These are phyloP conservation scores for Penicillium sumatraense DNA, from an alignment of 2,329 filamentous ascomycete genomes.

Conservation along the genomic window DNA sequence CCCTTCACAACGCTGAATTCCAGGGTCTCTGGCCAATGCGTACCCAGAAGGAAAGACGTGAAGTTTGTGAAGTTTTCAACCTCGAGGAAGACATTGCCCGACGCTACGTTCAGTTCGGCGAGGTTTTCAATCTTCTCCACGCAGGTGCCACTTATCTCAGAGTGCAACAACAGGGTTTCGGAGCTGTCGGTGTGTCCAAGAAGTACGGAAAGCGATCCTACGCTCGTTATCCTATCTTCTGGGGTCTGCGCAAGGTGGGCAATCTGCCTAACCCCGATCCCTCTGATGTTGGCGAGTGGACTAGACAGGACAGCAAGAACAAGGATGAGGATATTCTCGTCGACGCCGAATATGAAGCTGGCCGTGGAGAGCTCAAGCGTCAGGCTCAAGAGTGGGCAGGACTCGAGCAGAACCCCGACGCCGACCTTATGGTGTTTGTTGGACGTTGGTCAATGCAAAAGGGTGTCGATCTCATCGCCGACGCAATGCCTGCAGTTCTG, in stretches of 20 bases:
- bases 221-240: slow-evolving; percentile 71
- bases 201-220: slow-evolving; percentile 72
- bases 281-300: slow-evolving; percentile 66
- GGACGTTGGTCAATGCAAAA: slow-evolving; percentile 73
- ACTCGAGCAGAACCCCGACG: slow-evolving; percentile 64
- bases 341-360: slow-evolving; percentile 60
- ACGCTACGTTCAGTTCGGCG: slow-evolving; percentile 69
- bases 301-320: slow-evolving; percentile 51
- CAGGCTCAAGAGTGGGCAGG: slow-evolving; percentile 72
- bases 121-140: slow-evolving; percentile 71
- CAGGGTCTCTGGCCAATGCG: slow-evolving; percentile 72
- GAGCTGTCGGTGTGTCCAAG: slow-evolving; percentile 70
- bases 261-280: slow-evolving; percentile 69
- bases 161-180: slow-evolving; percentile 69
- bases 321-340: slow-evolving; percentile 56
- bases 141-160: slow-evolving; percentile 69
- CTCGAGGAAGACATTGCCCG: slow-evolving; percentile 61
- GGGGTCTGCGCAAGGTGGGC: slow-evolving; percentile 66
- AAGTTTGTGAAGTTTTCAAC: slow-evolving; percentile 69
- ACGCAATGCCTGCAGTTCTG: slow-evolving; percentile 67
- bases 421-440: slow-evolving; percentile 70
- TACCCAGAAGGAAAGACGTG: slow-evolving; percentile 62
- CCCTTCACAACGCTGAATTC: slow-evolving; percentile 73
- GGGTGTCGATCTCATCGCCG: slow-evolving; percentile 69
- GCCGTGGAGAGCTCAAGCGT: slow-evolving; percentile 58